Conservation (phyloP, 345 rosid species). For the Hevea brasiliensis region DNA sequence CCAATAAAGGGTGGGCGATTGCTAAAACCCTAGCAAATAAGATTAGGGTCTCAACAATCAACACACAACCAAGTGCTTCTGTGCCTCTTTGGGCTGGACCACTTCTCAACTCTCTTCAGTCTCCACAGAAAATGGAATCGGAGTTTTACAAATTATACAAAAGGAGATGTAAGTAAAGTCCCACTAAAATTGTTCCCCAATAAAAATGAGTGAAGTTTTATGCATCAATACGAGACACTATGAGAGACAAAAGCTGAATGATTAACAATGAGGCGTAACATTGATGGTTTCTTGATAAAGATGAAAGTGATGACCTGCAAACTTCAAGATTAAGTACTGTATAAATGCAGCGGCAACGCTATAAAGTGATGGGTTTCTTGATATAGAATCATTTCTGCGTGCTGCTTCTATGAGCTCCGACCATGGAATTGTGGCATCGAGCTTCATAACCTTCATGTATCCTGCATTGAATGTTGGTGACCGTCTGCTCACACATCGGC, state of each 20-base stretch:
- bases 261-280: neutral
- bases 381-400: conserved; percentile 28
- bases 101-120: conserved; percentile 62
- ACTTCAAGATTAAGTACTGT: conserved; percentile 21
- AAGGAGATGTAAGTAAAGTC: conserved; percentile 5
- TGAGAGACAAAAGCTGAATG: conserved; percentile 42
- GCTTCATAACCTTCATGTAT: conserved; percentile 40
- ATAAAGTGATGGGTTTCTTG: conserved; percentile 27
- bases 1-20: conserved; percentile 28
- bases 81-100: conserved; percentile 47
- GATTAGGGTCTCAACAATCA: conserved; percentile 24
- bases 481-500: conserved; percentile 35
- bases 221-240: conserved; percentile 9
- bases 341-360: conserved; percentile 4
- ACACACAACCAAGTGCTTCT: conserved; percentile 21
- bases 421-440: conserved; percentile 59
- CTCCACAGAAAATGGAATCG: neutral
- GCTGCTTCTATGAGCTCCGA: conserved; percentile 51
- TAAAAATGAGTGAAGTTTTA: conserved; percentile 10
- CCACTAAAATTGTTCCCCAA: conserved; percentile 41
- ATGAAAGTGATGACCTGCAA: neutral
- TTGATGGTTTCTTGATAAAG: neutral
- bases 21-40: conserved; percentile 22
- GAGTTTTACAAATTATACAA: too few species aligned
- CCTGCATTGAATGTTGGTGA: conserved; percentile 23